Conservation (phyloP, 345 rosid species). For the Euphorbia tirucalli region DNA sequence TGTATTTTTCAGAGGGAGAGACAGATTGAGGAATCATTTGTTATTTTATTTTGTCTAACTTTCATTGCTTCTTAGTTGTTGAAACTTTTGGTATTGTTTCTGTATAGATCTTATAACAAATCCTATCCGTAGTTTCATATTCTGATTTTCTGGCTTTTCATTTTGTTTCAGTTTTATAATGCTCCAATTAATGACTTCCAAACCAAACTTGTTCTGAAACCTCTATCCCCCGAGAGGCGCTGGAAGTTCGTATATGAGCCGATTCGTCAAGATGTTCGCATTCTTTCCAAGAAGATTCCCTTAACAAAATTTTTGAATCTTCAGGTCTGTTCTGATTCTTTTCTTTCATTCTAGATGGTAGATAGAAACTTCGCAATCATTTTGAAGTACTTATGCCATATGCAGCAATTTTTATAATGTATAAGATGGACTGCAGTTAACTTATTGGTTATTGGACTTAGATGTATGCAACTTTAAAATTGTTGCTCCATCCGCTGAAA, state of each 20-base stretch:
- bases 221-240: conserved; percentile 58
- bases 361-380: neutral
- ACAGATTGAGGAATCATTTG: too few species aligned
- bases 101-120: neutral
- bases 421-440: neutral
- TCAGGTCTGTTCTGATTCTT: conserved; percentile 49
- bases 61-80: neutral
- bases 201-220: conserved; percentile 81
- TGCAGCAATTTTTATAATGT: too few species aligned
- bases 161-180: conserved; percentile 62
- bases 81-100: neutral
- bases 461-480: conserved; percentile 6
- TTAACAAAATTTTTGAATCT: conserved; percentile 73
- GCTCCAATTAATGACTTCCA: conserved; percentile 80
- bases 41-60: neutral
- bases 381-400: too few species aligned
- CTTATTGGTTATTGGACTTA: conserved; percentile 8
- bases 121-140: neutral
- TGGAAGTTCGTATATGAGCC: conserved; percentile 90
- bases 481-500: neutral
- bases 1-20: too few species aligned
- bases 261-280: conserved; percentile 56
- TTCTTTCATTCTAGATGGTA: neutral
- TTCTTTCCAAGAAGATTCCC: conserved; percentile 82
- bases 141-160: conserved; percentile 17